Conservation (phyloP, 192 early-diverging fungal genomes). For the Backusella psychrophila region DNA sequence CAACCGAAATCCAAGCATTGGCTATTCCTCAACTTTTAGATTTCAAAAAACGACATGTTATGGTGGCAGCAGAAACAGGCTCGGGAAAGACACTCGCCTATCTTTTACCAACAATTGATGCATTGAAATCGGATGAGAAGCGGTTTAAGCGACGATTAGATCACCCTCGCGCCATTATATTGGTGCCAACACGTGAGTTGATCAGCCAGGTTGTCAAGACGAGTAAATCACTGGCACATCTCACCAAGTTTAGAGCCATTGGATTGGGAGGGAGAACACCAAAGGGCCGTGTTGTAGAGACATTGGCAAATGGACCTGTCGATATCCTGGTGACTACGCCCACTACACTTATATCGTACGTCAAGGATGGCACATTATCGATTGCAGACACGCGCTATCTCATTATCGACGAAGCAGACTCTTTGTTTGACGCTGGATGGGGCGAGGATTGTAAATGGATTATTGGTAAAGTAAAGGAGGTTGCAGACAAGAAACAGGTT, state of each 20-base stretch:
- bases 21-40: conserved; percentile 72
- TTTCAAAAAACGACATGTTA: conserved; percentile 43
- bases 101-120: conserved; percentile 73
- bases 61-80: conserved; percentile 89
- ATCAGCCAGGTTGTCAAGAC: conserved; percentile 73
- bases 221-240: conserved; percentile 73
- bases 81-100: conserved; percentile 93
- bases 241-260: conserved; percentile 63
- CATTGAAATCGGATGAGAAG: conserved; percentile 66
- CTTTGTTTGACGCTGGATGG: conserved; percentile 85
- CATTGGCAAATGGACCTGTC: conserved; percentile 60
- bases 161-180: conserved; percentile 78
- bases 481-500: conserved; percentile 39
- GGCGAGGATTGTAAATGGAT: conserved; percentile 61
- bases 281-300: conserved; percentile 43
- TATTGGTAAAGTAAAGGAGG: conserved; percentile 43
- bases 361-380: conserved; percentile 52
- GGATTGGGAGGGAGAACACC: conserved; percentile 53
- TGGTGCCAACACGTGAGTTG: conserved; percentile 89
- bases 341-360: conserved; percentile 58
- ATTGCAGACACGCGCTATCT: conserved; percentile 62
- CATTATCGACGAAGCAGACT: conserved; percentile 93
- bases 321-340: conserved; percentile 89
- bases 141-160: conserved; percentile 62
- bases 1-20: conserved; percentile 84